A percentile compares a stretch with the other conserved stretches of the same genome.
phyloP scores from a whole-genome alignment of 345 rosid species.

The Bruguiera sexangula region DNA sequence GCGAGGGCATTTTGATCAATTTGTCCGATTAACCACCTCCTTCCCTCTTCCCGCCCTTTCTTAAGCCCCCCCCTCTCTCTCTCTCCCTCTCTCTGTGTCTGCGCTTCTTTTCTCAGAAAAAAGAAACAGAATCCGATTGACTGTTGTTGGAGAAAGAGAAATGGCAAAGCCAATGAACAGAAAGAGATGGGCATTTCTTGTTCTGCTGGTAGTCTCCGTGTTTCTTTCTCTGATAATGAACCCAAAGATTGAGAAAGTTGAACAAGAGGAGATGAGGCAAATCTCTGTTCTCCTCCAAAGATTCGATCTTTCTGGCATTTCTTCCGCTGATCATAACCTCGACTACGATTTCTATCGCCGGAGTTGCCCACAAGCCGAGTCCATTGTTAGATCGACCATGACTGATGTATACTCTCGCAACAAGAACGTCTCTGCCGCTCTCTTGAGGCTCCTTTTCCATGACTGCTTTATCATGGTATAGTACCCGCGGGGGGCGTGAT shows the following conservation, averaged over 20 bases:
- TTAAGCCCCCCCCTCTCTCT: not conserved
- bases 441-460: constrained; percentile 41
- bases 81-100: not conserved
- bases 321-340: not conserved
- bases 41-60: constrained; percentile 6
- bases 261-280: not conserved
- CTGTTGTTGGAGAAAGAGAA: not conserved
- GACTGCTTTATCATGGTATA: constrained; percentile 44
- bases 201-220: constrained; percentile 14
- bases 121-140: no score
- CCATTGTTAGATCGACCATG: constrained; percentile 30
- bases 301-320: not conserved
- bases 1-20: not conserved
- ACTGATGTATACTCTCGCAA: constrained; percentile 21
- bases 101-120: not conserved
- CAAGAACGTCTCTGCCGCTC: constrained; percentile 23
- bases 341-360: constrained; percentile 41
- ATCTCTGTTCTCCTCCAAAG: constrained; percentile 18
- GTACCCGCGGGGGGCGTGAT: no score
- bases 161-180: not conserved
- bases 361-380: constrained; percentile 39
- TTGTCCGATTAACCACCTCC: not conserved
- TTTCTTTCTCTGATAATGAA: constrained; percentile 12
- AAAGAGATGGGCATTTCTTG: constrained; percentile 1
- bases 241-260: not conserved